Conservation (phyloP, 2,329 filamentous ascomycete genomes). For the Alternaria sp. region DNA sequence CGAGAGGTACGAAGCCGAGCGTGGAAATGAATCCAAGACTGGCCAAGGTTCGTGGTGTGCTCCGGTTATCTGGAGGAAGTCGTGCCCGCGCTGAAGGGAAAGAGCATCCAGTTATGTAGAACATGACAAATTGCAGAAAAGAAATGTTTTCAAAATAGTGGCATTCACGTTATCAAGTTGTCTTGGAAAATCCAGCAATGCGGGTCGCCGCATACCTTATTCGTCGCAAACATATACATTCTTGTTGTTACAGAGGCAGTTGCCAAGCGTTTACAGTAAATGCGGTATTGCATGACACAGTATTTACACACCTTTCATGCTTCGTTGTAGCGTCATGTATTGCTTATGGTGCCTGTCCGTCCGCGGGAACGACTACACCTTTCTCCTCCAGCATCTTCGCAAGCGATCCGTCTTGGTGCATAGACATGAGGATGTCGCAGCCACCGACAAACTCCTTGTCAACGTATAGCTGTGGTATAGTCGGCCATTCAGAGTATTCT, state of each 20-base stretch:
- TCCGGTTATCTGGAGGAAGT: conserved; percentile 19
- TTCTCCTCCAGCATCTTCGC: conserved; percentile 93
- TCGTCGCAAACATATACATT: conserved; percentile 7
- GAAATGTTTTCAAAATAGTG: background rate
- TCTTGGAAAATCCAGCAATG: background rate
- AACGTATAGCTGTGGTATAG: conserved; percentile 95
- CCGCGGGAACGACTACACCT: conserved; percentile 74
- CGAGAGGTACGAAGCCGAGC: background rate
- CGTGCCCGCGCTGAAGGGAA: conserved; percentile 1
- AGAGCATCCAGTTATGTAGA: background rate
- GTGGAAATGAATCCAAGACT: conserved; percentile 10
- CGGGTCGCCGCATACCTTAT: background rate
- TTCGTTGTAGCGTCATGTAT: background rate
- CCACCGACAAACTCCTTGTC: conserved; percentile 96
- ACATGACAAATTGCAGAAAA: background rate
- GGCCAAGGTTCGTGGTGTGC: conserved; percentile 2
- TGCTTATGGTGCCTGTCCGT: conserved; percentile 33
- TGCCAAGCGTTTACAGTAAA: background rate
- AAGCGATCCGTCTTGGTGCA: conserved; percentile 96
- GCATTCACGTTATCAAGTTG: background rate
- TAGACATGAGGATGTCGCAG: conserved; percentile 95
- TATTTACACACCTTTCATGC: background rate
- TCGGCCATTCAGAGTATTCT: conserved; percentile 99
- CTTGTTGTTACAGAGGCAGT: conserved; percentile 6
- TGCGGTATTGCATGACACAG: background rate